phyloP scores from a whole-genome alignment of 805 yeast genomes.

The Yarrowia keelungensis region DNA sequence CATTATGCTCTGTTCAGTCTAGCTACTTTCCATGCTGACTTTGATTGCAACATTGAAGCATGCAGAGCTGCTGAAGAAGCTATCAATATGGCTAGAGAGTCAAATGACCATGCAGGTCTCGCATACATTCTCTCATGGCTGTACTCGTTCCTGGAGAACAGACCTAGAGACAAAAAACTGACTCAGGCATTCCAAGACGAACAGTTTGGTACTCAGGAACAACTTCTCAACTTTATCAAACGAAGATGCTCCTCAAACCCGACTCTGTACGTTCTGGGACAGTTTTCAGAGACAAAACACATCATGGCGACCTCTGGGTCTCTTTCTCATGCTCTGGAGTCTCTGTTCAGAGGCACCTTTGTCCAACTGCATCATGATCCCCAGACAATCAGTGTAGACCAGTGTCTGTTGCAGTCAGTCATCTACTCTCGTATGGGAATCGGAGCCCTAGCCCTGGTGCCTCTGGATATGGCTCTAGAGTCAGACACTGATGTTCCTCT shows the following conservation, averaged over 20 bases:
- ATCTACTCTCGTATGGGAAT: conserved; percentile 27
- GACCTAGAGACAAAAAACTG: conserved; percentile 61
- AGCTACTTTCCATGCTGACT: conserved; percentile 74
- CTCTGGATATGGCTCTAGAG: conserved; percentile 34
- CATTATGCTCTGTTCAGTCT: conserved; percentile 78
- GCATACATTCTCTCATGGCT: conserved; percentile 65
- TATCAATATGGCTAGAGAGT: conserved; percentile 84
- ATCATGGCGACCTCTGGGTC: conserved; percentile 41
- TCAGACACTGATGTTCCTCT: conserved; percentile 25
- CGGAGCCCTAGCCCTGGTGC: conserved; percentile 24
- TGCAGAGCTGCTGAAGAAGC: conserved; percentile 85
- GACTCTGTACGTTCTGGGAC: conserved; percentile 14
- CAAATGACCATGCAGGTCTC: conserved; percentile 74
- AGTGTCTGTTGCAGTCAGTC: conserved; percentile 18
- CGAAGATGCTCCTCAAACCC: conserved; percentile 33
- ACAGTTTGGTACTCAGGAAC: conserved; percentile 66
- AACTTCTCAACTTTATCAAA: conserved; percentile 67
- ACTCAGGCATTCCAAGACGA: conserved; percentile 46
- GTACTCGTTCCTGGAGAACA: conserved; percentile 68
- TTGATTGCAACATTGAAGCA: conserved; percentile 72
- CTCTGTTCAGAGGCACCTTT: conserved; percentile 39
- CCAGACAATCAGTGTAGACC: conserved; percentile 12
- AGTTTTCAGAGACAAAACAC: conserved; percentile 40
- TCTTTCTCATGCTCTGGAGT: conserved; percentile 36
- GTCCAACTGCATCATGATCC: conserved; percentile 30